Evolutionary conservation across 169 alveolate genomes (phyloP), one percentile per base, ranked within the genome.

Genomic region (Cryptosporidium ryanae): DNA sequence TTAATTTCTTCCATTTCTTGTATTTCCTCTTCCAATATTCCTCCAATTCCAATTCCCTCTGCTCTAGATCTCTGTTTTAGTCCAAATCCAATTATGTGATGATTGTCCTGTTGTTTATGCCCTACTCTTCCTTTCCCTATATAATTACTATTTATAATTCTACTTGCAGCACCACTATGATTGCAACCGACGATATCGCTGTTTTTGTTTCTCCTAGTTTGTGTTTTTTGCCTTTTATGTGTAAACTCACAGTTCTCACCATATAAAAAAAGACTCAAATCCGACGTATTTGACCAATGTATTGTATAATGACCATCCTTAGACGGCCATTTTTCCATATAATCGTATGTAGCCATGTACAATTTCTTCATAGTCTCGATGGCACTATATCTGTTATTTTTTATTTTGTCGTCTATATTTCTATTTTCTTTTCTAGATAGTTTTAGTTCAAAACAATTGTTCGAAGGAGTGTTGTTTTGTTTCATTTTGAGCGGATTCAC

Each of bases 281-380:
- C 70, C 3, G 68, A 61, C 59, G 76, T 76, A 38, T 55, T 32
- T 59, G 87, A 55, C 87, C 87, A 76, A 59, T 76, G 25, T 21
- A 76, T 76, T 12, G 87, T 76, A 61, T 76, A 76, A 18, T 76
- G 43, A 2, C 87, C 87, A 43, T 76, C 87, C 3, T 18, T 17
- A 27, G 87, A 76, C 8, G 87, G 87, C 87, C 87, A 76, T 46
- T 44, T 76, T 43, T 38, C 64, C 18, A 76, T 59, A 31, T 76
- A 76, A 4, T 57, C 76, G 25, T 76, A 55, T 1, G 87, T 76
- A 12, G 71, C 68, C 38, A n/a, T 43, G 52, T 76, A 76, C 21
- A 76, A 59, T n/a, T 76, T 76, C 4, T 44, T 76, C 87, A 76
- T 59, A 15, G 87, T 61, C 44, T 59, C 76, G 17, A 76, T 34